Percentiles rank a stretch among this genome's conserved stretches.
These are phyloP conservation scores for Epithemia pelagica DNA, from an alignment of 108 stramenopile genomes.

Conservation along the genomic window DNA sequence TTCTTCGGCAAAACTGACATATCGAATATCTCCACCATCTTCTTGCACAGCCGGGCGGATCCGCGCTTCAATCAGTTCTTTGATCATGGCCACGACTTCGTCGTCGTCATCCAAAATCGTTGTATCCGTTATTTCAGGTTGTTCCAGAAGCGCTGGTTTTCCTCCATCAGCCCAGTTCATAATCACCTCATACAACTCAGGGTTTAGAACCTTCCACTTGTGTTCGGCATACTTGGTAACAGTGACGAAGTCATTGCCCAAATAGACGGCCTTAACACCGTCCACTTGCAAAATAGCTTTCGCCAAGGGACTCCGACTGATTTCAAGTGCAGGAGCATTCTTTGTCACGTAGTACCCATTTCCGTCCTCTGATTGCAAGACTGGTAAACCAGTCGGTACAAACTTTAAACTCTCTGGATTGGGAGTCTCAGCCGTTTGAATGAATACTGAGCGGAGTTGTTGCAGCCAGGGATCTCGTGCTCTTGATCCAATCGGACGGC, in stretches of 20 bases:
- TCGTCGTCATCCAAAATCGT: conserved; percentile 92
- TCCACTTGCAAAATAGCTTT: conserved; percentile 77
- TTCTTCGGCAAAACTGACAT: conserved; percentile 79
- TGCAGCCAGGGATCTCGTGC: not conserved
- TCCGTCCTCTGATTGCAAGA: conserved; percentile 21
- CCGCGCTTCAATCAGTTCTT: conserved; percentile 94
- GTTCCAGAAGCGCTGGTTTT: conserved; percentile 51
- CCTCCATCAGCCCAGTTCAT: conserved; percentile 91
- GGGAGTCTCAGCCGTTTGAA: conserved; percentile 94
- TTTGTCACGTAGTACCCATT: conserved; percentile 45
- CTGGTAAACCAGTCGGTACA: conserved; percentile 62
- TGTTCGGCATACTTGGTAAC: conserved; percentile 88
- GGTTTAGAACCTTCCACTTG: conserved; percentile 81
- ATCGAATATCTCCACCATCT: conserved; percentile 99
- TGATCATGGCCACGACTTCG: conserved; percentile 98
- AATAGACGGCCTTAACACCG: conserved; percentile 89
- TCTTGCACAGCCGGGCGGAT: conserved; percentile 98
- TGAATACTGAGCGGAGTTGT: conserved; percentile 73
- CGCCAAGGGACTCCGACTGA: conserved; percentile 83
- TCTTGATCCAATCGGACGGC: not conserved
- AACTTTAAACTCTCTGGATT: conserved; percentile 98
- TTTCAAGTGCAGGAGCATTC: conserved; percentile 54
- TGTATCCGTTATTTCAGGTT: conserved; percentile 83
- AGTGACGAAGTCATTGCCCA: conserved; percentile 93
- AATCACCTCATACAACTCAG: conserved; percentile 79